Evolutionary conservation across 441 rosid genomes (phyloP).

Genomic region (Iberis amara): DNA sequence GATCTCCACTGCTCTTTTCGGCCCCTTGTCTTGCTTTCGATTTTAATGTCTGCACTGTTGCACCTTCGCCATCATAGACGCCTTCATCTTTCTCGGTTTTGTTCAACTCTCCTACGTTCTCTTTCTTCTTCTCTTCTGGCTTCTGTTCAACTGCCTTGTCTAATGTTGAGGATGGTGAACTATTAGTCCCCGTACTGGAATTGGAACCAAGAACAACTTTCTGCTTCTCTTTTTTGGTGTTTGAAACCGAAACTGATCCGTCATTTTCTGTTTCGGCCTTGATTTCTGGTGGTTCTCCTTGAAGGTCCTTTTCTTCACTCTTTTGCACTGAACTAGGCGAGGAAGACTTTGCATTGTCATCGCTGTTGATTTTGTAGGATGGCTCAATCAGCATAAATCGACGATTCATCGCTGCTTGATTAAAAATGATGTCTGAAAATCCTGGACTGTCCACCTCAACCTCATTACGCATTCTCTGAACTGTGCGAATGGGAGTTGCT

Average conservation of each 20-base stretch:
- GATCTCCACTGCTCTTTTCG: constrained; percentile 25
- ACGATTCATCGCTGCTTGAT: constrained; percentile 41
- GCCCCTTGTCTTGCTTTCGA: constrained; percentile 26
- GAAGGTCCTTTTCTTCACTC: constrained; percentile 41
- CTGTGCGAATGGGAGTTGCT: constrained; percentile 67
- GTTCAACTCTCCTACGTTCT: constrained; percentile 23
- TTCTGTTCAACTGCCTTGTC: constrained; percentile 24
- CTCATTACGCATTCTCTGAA: constrained; percentile 52
- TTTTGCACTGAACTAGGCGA: constrained; percentile 32
- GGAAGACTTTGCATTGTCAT: constrained; percentile 46
- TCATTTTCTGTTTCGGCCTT: constrained; percentile 26
- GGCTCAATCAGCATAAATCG: constrained; percentile 54
- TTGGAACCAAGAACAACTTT: constrained; percentile 23
- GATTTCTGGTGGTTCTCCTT: constrained; percentile 37
- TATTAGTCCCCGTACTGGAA: constrained; percentile 30
- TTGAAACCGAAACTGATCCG: constrained; percentile 31
- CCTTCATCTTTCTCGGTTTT: constrained; percentile 25
- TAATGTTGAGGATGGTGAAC: constrained; percentile 13
- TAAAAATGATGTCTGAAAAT: constrained; percentile 45
- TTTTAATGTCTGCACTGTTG: constrained; percentile 19
- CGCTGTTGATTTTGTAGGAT: constrained; percentile 44
- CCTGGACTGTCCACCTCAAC: constrained; percentile 48
- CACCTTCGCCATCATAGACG: constrained; percentile 19
- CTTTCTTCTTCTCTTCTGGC: constrained; percentile 33
- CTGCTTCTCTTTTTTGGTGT: constrained; percentile 39